Evolutionary conservation across 768 basidiomycete species (phyloP).

Genomic region (Neoboletus magnificus): DNA sequence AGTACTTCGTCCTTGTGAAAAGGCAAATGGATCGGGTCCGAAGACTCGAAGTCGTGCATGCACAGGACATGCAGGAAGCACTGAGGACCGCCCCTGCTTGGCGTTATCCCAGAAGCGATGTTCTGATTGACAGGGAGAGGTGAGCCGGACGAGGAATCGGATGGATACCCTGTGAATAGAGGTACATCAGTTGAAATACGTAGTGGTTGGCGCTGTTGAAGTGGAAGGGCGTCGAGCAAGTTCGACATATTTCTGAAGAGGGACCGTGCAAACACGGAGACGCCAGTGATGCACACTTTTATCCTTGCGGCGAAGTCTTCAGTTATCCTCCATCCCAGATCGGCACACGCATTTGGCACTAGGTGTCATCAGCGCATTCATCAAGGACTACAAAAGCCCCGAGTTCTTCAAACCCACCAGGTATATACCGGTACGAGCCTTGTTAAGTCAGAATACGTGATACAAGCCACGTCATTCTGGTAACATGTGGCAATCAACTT

Average conservation of each 20-base stretch:
- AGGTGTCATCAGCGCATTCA: constrained; percentile 11
- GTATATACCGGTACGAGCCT: background rate
- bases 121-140: constrained; percentile 13
- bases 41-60: constrained; percentile 63
- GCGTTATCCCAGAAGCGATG: constrained; percentile 22
- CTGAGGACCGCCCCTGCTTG: constrained; percentile 32
- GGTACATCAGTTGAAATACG: constrained; percentile 35
- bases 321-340: background rate
- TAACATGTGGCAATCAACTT: background rate
- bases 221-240: background rate
- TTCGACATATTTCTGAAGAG: constrained; percentile 10
- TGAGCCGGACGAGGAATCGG: constrained; percentile 27
- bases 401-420: background rate
- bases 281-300: constrained; percentile 7
- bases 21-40: constrained; percentile 57
- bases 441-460: background rate
- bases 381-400: background rate
- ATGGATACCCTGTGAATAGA: constrained; percentile 34
- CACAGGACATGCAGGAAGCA: constrained; percentile 48
- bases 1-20: constrained; percentile 68
- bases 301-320: constrained; percentile 3
- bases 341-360: background rate
- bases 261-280: background rate
- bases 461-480: background rate
- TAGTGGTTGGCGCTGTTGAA: constrained; percentile 16